Evolutionary conservation across 306 rosid genomes (phyloP).

Genomic region (Rosa lucieae): DNA sequence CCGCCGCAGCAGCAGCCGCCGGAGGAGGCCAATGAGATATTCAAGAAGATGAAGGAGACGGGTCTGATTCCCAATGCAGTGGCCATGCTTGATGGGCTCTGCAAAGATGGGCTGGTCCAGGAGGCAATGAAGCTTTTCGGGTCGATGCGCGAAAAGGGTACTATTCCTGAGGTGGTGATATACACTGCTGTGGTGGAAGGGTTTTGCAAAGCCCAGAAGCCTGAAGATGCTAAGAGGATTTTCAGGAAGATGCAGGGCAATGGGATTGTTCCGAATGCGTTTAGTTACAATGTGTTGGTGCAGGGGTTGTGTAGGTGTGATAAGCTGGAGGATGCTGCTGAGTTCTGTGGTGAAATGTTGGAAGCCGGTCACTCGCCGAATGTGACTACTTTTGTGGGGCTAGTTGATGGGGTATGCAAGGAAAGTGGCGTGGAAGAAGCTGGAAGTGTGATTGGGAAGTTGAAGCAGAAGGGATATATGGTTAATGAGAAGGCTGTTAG

Average conservation of each 20-base stretch:
- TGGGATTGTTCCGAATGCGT: slow-evolving; percentile 77
- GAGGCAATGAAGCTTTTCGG: slow-evolving; percentile 93
- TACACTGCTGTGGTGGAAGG: slow-evolving; percentile 96
- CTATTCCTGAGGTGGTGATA: slow-evolving; percentile 85
- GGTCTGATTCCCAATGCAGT: slow-evolving; percentile 93
- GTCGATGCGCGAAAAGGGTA: slow-evolving; percentile 82
- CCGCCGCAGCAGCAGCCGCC: slow-evolving; percentile 33
- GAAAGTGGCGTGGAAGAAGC: slow-evolving; percentile 69
- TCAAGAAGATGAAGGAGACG: slow-evolving; percentile 90
- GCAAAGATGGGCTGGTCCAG: slow-evolving; percentile 92
- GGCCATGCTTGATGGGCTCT: slow-evolving; percentile 96
- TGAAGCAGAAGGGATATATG: slow-evolving; percentile 65
- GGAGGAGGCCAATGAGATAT: slow-evolving; percentile 74
- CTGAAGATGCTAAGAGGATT: slow-evolving; percentile 71
- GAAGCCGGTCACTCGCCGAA: slow-evolving; percentile 79
- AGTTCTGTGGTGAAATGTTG: slow-evolving; percentile 83
- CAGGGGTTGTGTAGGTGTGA: slow-evolving; percentile 65
- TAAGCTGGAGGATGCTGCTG: slow-evolving; percentile 51
- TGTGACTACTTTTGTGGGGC: slow-evolving; percentile 65
- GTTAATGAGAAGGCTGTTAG: slow-evolving; percentile 70
- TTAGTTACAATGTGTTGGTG: slow-evolving; percentile 65
- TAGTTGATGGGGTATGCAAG: slow-evolving; percentile 60
- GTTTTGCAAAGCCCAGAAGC: slow-evolving; percentile 64
- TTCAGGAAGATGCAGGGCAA: slow-evolving; percentile 79
- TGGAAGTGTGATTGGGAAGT: slow-evolving; percentile 44